Evolutionary conservation across 2,329 filamentous ascomycete genomes (phyloP).

Genomic region (Beauveria sp.): DNA sequence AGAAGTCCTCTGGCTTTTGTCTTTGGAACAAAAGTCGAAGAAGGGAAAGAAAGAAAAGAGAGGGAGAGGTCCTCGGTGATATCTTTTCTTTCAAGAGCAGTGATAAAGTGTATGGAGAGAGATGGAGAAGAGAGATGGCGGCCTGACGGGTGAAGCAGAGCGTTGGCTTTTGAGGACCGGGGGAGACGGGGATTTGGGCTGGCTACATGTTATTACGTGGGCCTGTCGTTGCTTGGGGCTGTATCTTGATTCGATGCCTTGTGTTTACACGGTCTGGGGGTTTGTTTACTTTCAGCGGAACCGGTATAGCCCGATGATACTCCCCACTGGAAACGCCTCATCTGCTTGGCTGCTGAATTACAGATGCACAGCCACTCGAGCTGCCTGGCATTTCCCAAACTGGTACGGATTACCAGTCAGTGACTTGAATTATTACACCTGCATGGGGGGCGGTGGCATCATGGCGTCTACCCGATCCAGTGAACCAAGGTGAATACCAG

Average conservation of each 20-base stretch:
- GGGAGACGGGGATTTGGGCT: slow-evolving; percentile 13
- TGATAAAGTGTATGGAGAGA: slow-evolving; percentile 27
- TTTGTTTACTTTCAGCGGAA: slow-evolving; percentile 12
- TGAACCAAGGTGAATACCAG: not conserved
- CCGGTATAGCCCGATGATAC: slow-evolving; percentile 9
- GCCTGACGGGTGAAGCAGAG: slow-evolving; percentile 23
- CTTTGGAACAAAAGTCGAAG: slow-evolving; percentile 47
- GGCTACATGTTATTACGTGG: slow-evolving; percentile 11
- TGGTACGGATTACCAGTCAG: no score
- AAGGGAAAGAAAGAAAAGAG: slow-evolving; percentile 25
- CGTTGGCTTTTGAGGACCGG: slow-evolving; percentile 33
- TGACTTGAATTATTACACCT: not conserved
- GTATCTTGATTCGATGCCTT: slow-evolving; percentile 2
- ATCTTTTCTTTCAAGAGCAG: slow-evolving; percentile 25
- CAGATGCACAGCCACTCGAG: slow-evolving; percentile 6
- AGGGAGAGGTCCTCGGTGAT: slow-evolving; percentile 24
- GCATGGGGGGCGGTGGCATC: not conserved
- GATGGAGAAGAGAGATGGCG: slow-evolving; percentile 28
- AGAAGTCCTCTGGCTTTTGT: slow-evolving; percentile 61
- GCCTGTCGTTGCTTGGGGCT: slow-evolving; percentile 9
- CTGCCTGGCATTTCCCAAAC: slow-evolving; percentile 1
- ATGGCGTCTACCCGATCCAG: not conserved
- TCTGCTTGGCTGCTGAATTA: not conserved
- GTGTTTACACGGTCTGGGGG: slow-evolving; percentile 8
- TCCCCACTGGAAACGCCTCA: slow-evolving; percentile 9